phyloP scores from a whole-genome alignment of 106 monocot species.

The Alisma plantagoaquatica region DNA sequence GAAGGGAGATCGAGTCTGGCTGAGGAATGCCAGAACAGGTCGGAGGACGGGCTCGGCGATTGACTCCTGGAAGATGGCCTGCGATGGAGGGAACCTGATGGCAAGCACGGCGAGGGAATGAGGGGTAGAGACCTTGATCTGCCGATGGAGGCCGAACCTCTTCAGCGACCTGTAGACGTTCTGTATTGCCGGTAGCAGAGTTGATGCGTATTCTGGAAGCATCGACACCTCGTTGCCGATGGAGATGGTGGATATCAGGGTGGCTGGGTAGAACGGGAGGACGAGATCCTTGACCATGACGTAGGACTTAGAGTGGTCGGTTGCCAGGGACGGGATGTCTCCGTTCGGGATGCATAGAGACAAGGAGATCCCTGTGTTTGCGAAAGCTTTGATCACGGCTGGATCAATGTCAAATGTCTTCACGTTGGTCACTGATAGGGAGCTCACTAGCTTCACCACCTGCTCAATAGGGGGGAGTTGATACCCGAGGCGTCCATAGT shows the following conservation, averaged over 20 bases:
- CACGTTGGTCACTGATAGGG: too few relatives aligned
- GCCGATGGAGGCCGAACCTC: not conserved
- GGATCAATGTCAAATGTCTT: not conserved
- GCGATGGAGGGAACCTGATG: not conserved
- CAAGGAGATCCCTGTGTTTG: conserved; percentile 1
- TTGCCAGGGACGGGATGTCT: conserved; percentile 4
- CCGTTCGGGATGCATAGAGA: not conserved
- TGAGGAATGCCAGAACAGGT: not conserved
- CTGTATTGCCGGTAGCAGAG: not conserved
- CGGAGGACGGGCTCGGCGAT: not conserved
- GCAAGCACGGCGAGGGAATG: conserved; percentile 1
- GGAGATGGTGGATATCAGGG: not conserved
- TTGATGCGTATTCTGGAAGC: not conserved
- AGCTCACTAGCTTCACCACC: too few relatives aligned
- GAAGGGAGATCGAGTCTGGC: conserved; percentile 1
- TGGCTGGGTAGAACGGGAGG: conserved; percentile 4
- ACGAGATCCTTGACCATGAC: not conserved
- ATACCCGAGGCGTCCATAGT: conserved; percentile 46
- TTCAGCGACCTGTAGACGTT: not conserved
- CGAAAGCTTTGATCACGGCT: not conserved
- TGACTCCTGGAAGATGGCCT: not conserved
- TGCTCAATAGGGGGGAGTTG: too few relatives aligned
- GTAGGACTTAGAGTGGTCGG: not conserved
- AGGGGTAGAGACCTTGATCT: not conserved
- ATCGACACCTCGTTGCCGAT: conserved; percentile 1